Evolutionary conservation across 768 basidiomycete genomes (phyloP), one percentile per base, ranked within the genome.

Genomic region (Tephrocybe sp.): DNA sequence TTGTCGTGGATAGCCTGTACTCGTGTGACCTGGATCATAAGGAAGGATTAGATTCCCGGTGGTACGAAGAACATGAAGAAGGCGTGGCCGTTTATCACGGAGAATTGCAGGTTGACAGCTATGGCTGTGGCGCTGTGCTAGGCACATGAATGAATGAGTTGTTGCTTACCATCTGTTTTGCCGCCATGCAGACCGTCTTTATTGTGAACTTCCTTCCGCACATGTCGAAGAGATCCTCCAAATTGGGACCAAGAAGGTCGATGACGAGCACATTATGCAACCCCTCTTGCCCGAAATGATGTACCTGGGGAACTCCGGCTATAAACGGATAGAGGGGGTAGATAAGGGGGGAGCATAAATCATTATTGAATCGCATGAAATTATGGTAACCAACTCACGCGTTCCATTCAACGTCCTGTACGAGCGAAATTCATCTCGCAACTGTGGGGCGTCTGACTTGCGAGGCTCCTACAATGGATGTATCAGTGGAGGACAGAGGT

Each of bases 141-240:
- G 21, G 37, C 20, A 23, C 44, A 36, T 24, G 39, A 40, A 45
- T 14, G 15, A 40, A 53, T 51, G 36, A 32, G n/a, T n/a, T n/a
- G n/a, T 26, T 14, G 69, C 85, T 68, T 56, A 95, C 96, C 96
- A 98, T 99, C 70, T 99, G 97, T 71, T 90, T 98, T 15, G 97
- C 97, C 45, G 92, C 90, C 96, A 99, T 93, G 66, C 93, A 97
- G 23, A 98, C 96, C 0, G 96, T 98, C 81, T 99, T 99, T 69
- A 96, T 86, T 46, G 84, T 84, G 73, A 98, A 99, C 73, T 98
- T 98, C 58, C 96, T 87, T n/a, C 88, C 85, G 67, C 95, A 98
- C 93, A 97, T 94, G 71, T 98, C 96, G 65, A 99, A 98, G 28
- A 99, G 79, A 66, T 99, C 96, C 72, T 99, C 96, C 38, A 99